Evolutionary conservation across 176 grass and related monocot species (phyloP).

Genomic region (Canna indica): DNA sequence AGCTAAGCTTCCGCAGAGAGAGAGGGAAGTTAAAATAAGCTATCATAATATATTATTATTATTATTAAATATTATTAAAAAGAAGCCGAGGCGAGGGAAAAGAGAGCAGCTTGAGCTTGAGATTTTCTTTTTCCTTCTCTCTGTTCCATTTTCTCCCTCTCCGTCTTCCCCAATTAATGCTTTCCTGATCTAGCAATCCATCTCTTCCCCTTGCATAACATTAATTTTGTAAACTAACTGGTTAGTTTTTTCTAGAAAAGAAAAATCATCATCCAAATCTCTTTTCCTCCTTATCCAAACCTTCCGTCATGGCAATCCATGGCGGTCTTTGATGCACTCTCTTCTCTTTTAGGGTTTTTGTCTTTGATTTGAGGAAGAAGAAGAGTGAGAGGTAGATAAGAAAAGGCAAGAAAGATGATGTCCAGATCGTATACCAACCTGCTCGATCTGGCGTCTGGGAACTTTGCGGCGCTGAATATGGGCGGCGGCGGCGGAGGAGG

Average conservation of each 20-base stretch:
- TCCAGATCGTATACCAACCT: conserved; percentile 63
- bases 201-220: background rate
- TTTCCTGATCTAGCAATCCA: background rate
- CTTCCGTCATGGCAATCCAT: background rate
- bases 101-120: background rate
- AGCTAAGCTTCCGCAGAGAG: background rate
- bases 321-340: background rate
- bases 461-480: conserved; percentile 38
- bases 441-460: conserved; percentile 51
- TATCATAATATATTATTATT: no score
- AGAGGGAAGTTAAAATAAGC: background rate
- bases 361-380: background rate
- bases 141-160: background rate
- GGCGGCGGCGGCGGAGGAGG: conserved; percentile 19
- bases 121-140: background rate
- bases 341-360: conserved; percentile 4
- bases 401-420: conserved; percentile 27
- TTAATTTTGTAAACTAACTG: background rate
- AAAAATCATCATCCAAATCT: no score
- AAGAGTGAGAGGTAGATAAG: no score
- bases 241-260: no score
- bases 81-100: background rate
- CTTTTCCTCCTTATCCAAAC: background rate
- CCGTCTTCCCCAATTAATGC: background rate
- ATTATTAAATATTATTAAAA: no score